Base-by-base conservation (phyloP, 495 filamentous ascomycete genomes). In the Daldinia bambusicola region DNA sequence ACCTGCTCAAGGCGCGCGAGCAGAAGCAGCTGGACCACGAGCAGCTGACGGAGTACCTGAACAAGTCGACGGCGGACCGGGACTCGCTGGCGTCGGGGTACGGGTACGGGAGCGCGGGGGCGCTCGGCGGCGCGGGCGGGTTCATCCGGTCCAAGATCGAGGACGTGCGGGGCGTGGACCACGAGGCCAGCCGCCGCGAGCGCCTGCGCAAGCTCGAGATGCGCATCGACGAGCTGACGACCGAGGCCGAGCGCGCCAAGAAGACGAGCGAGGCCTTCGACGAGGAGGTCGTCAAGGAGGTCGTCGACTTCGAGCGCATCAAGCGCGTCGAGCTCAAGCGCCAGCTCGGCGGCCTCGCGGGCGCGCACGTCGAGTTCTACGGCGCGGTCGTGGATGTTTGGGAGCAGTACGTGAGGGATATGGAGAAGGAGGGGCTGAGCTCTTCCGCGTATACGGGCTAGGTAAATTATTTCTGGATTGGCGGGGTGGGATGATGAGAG, bases 1-100 rank as follows among this genome's bases (percentile, higher is more conserved):
- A 89, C 34, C 89, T 98, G 2, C 88, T 99, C 75, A 97, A 97
- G 82, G 91, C 92, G 6, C 90, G 95, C 20, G 96, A 99, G 81
- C 94, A 96, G 81, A 99, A 98, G 77, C 95, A 99, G 76, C 90
- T 98, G 45, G 95, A 99, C 80, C 97, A 95, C 76, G 95, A 99
- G 81, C 95, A 92, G 43, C 84, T 98, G 32, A 97, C 93, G 20
- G 95, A 97, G 74, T 98, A 98, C 79, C 92, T 97, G 62, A 91
- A 90, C 82, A 96, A 96, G 75, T 91, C 92, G 2, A 91, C 91
- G 8, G 81, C 87, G n/a, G 95, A 99, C 76, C 89, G 95, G 48
- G 96, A 99, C 80, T 86, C 86, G 32, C 89, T 99, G 12, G 91
- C 92, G 5, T 88, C 89, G 16, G 86, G 88, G 2, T 87, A 86